Evolutionary conservation across 208 protist genomes (phyloP).

Genomic region (Wallacemonas sp.): DNA sequence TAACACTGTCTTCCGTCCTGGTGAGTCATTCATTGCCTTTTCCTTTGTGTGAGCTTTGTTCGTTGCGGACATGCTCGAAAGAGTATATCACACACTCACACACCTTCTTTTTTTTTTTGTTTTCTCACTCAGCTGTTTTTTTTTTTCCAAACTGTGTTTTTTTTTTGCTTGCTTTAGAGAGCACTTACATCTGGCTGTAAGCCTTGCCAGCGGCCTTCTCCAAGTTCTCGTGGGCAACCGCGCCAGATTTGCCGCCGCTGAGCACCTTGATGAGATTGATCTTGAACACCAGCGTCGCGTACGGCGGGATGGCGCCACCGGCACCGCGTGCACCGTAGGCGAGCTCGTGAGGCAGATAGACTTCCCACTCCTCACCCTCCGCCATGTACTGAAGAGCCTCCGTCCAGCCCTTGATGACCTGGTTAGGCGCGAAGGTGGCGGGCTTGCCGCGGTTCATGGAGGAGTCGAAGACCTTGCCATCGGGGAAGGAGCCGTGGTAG

Average conservation of each 20-base stretch:
- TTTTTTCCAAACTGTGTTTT: not conserved
- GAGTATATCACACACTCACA: not conserved
- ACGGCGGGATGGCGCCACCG: conserved; percentile 58
- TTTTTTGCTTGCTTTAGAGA: not conserved
- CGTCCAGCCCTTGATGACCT: conserved; percentile 85
- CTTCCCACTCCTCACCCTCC: conserved; percentile 84
- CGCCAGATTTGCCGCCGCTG: conserved; percentile 52
- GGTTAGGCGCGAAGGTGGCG: conserved; percentile 60
- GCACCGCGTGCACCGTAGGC: conserved; percentile 76
- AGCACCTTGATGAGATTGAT: conserved; percentile 74
- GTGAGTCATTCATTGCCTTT: conserved; percentile 4
- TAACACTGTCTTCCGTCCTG: too few relatives aligned
- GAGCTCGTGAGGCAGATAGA: conserved; percentile 72
- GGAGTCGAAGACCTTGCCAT: conserved; percentile 83
- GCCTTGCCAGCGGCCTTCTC: conserved; percentile 49
- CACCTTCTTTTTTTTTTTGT: conserved; percentile 4
- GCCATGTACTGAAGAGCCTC: conserved; percentile 87
- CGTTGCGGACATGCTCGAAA: too few relatives aligned
- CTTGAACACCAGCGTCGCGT: conserved; percentile 76
- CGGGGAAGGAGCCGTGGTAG: conserved; percentile 74
- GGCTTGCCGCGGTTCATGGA: conserved; percentile 65
- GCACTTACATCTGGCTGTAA: conserved; percentile 49
- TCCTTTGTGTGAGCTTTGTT: too few relatives aligned
- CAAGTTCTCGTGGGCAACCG: conserved; percentile 44
- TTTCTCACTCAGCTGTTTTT: not conserved